These are phyloP conservation scores for Fusarium agapanthi DNA, from an alignment of 2,329 filamentous ascomycete genomes.

Conservation along the genomic window DNA sequence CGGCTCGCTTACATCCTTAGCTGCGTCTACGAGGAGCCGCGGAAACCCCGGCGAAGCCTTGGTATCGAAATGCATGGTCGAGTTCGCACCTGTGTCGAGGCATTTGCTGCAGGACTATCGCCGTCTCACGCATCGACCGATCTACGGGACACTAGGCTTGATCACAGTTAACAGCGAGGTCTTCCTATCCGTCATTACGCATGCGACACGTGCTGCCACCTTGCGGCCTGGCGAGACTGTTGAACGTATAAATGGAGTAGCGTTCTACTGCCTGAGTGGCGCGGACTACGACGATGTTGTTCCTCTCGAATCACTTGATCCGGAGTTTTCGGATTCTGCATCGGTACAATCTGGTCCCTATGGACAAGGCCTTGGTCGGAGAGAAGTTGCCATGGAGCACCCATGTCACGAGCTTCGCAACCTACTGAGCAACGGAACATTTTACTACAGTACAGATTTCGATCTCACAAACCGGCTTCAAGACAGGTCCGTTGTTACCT, in stretches of 20 bases:
- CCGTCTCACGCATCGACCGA: slow-evolving; percentile 74
- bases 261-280: slow-evolving; percentile 92
- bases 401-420: slow-evolving; percentile 92
- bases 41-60: slow-evolving; percentile 52
- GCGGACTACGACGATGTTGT: slow-evolving; percentile 84
- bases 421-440: slow-evolving; percentile 89
- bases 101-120: slow-evolving; percentile 80
- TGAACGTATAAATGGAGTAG: slow-evolving; percentile 84
- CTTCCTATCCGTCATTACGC: slow-evolving; percentile 89
- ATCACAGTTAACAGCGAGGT: slow-evolving; percentile 86
- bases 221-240: slow-evolving; percentile 89
- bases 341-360: slow-evolving; percentile 53
- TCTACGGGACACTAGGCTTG: slow-evolving; percentile 87
- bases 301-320: slow-evolving; percentile 61
- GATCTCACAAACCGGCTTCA: slow-evolving; percentile 94
- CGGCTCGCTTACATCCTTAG: slow-evolving; percentile 65
- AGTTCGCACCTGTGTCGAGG: slow-evolving; percentile 74
- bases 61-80: slow-evolving; percentile 81
- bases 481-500: slow-evolving; percentile 67
- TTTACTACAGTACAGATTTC: slow-evolving; percentile 99
- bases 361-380: slow-evolving; percentile 62
- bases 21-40: slow-evolving; percentile 57
- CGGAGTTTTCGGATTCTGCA: slow-evolving; percentile 57
- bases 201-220: slow-evolving; percentile 79
- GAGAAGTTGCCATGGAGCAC: slow-evolving; percentile 80